Base-by-base conservation (phyloP, 75 land plant species). In the Sequoia sempervirens region DNA sequence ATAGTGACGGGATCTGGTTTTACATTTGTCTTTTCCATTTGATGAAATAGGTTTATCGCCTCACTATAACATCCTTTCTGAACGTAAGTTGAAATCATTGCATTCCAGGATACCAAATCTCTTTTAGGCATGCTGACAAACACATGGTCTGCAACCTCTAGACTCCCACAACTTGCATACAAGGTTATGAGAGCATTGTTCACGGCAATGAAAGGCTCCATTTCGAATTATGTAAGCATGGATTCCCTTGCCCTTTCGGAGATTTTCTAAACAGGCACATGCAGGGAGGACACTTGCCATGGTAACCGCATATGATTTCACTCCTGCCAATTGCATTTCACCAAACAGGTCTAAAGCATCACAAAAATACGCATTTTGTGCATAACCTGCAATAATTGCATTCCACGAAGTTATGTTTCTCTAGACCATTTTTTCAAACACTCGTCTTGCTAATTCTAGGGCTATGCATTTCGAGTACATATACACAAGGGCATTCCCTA, bases 391-490 rank as follows among this genome's bases (percentile, higher is more conserved):
- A 47, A 93, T 90, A 90, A 93, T 90, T 0, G 87, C 88, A 1
- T 87, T 87, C 93, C 95, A 93, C 1, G 93, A 81, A 38, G 90
- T 87, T 26, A 93, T 91, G 82, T 93, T 89, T 64, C 84, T 80
- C 37, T 74, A 53, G 11, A 79, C 85, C 90, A 89, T 87, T 13
- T 50, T 37, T 12, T 92, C 89, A 73, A 92, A 92, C 18, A 89
- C 85, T 10, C 18, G 52, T 4, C 81, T 54, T 17, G 92, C 94
- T 30, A 53, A 73, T 43, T 85, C 84, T 13, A 91, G 38, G 7
- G 87, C 80, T 9, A 88, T 86, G 68, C 92, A 88, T 58, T 85
- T 88, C 8, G 82, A 81, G 72, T 85, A 88, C 84, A 85, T 75
- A 72, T 85, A 85, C 20, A 85, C 54, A 5, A 88, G 72, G n/a